Conservation (phyloP, 495 filamentous ascomycete species). For the Immersiella caudata region DNA sequence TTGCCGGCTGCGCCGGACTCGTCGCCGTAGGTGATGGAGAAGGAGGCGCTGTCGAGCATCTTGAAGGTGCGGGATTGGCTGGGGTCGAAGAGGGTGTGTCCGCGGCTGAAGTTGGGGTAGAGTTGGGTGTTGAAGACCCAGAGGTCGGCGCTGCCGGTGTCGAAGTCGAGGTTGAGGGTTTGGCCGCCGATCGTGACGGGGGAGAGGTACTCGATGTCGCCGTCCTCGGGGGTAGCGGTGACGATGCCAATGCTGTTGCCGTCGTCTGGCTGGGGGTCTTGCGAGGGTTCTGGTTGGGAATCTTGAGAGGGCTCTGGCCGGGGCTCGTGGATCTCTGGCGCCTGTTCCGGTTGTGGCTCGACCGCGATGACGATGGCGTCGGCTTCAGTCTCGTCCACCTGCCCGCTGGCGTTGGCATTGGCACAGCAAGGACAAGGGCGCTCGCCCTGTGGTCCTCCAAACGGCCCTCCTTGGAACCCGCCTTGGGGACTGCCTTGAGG, state of each 20-base stretch:
- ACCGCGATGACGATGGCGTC: background rate
- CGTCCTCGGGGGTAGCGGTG: slow-evolving; percentile 59
- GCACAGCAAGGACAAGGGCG: background rate
- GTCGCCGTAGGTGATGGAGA: slow-evolving; percentile 77
- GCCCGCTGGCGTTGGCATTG: background rate
- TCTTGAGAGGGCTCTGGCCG: no score
- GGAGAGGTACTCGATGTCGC: slow-evolving; percentile 70
- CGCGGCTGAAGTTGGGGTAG: slow-evolving; percentile 41
- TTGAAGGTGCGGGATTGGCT: slow-evolving; percentile 58
- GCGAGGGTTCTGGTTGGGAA: background rate
- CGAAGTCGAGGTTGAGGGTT: slow-evolving; percentile 74
- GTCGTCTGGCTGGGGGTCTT: background rate
- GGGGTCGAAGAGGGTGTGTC: slow-evolving; percentile 67
- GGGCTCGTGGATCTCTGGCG: background rate
- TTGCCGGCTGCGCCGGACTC: slow-evolving; percentile 64
- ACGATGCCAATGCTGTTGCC: slow-evolving; percentile 53
- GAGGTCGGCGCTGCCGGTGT: slow-evolving; percentile 81
- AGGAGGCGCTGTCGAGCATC: slow-evolving; percentile 48
- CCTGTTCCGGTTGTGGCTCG: background rate
- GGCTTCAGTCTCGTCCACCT: background rate
- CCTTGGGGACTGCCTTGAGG: background rate
- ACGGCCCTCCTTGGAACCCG: background rate
- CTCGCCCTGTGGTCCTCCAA: background rate
- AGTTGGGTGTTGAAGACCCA: slow-evolving; percentile 80
- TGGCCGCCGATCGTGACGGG: slow-evolving; percentile 75